phyloP scores from a whole-genome alignment of 2,329 filamentous ascomycete species.

The Penicillium italicum region DNA sequence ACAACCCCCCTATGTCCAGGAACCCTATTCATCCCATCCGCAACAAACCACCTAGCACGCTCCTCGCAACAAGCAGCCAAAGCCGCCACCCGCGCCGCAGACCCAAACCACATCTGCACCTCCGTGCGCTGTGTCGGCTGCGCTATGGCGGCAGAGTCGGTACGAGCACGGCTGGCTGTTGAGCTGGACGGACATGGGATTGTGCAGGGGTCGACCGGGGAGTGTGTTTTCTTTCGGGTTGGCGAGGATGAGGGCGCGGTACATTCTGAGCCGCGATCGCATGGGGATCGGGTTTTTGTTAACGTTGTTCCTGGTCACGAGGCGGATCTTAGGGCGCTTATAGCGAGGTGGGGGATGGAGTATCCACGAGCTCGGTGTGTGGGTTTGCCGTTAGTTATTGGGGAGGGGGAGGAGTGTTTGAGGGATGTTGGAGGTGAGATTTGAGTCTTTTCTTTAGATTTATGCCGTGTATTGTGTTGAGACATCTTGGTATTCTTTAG shows the following conservation, averaged over 20 bases:
- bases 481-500: neutral
- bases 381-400: constrained; percentile 13
- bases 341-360: constrained; percentile 34
- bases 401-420: constrained; percentile 8
- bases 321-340: constrained; percentile 28
- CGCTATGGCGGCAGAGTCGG: constrained; percentile 38
- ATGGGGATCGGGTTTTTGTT: constrained; percentile 35
- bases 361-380: constrained; percentile 26
- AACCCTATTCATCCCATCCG: constrained; percentile 44
- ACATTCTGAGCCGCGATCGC: constrained; percentile 28
- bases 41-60: constrained; percentile 34
- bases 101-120: constrained; percentile 40
- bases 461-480: neutral
- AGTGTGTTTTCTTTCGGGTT: constrained; percentile 45
- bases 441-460: neutral
- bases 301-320: constrained; percentile 37
- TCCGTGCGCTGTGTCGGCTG: constrained; percentile 47
- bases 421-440: constrained; percentile 14
- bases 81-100: constrained; percentile 19
- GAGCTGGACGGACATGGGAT: neutral
- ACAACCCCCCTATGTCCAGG: constrained; percentile 47
- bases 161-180: neutral
- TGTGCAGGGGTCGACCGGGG: constrained; percentile 23
- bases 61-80: constrained; percentile 31
- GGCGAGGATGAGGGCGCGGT: constrained; percentile 38